phyloP scores from a whole-genome alignment of 176 grass and related monocot genomes.

The Miscanthus lutarioriparius region DNA sequence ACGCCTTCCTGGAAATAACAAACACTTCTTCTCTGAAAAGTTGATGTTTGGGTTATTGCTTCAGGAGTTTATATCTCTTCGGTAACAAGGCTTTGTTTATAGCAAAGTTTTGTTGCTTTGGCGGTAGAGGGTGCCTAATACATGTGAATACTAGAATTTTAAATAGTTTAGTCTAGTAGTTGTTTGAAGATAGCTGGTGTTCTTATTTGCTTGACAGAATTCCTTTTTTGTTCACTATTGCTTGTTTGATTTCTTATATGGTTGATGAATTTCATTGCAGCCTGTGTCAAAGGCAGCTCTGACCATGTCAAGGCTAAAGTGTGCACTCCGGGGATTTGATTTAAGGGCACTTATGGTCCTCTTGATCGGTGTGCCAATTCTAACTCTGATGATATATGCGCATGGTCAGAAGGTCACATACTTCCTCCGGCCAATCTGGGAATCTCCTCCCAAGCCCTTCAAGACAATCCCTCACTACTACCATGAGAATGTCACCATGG shows the following conservation, averaged over 20 bases:
- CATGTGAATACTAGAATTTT: constrained; percentile 8
- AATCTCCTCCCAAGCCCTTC: constrained; percentile 92
- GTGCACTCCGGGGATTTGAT: constrained; percentile 85
- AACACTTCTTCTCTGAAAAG: not conserved
- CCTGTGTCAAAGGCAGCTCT: constrained; percentile 61
- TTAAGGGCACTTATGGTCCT: constrained; percentile 67
- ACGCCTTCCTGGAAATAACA: constrained; percentile 2
- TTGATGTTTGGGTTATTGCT: constrained; percentile 27
- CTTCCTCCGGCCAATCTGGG: constrained; percentile 98
- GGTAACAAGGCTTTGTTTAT: constrained; percentile 24
- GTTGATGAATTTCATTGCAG: constrained; percentile 45
- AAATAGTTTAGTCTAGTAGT: constrained; percentile 1
- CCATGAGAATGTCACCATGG: constrained; percentile 89
- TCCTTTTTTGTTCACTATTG: constrained; percentile 3
- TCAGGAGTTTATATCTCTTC: constrained; percentile 20
- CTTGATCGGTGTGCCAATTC: constrained; percentile 72
- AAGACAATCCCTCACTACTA: constrained; percentile 85
- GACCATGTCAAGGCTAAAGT: constrained; percentile 85
- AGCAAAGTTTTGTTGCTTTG: constrained; percentile 16
- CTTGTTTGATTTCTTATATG: constrained; percentile 26
- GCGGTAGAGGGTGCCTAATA: not conserved
- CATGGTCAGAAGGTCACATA: constrained; percentile 99
- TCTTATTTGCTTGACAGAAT: constrained; percentile 7
- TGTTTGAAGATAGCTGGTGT: constrained; percentile 11
- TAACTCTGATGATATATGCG: constrained; percentile 74